Evolutionary conservation across 306 rosid genomes (phyloP), one percentile per base, ranked within the genome.

Genomic region (Trifolium dubium): DNA sequence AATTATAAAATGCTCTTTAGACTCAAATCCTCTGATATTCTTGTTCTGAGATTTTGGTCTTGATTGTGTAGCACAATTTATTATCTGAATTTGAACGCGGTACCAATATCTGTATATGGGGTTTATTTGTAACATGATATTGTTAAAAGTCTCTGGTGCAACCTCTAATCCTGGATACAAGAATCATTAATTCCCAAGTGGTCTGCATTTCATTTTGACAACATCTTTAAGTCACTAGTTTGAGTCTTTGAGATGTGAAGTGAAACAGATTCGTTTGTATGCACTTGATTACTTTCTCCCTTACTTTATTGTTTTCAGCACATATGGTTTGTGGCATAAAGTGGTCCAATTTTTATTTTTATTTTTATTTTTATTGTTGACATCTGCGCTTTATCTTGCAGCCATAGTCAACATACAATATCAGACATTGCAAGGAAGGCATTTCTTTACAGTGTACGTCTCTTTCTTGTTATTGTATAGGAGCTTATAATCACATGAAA

Each of bases 401-500:
- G 98, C 74, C 92, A 81, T 10, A 76, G 84, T 77, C 90, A 89
- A 18, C 93, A 86, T 76, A 89, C 97, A 5, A 82, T 89, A 72
- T 88, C 96, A 35, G 98, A 93, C 61, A 80, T 93, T 77, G 98
- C 98, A 32, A 86, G 98, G 84, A 93, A 93, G 84, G 97, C 98
- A 85, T 93, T 93, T 86, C 97, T 93, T 73, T 85, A 86, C 74
- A 93, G 98, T 79, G 98, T 93, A 93, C 61, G 96, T 69, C 71
- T 40, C 83, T 30, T 74, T 40, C 83, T 30, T 74, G 29, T 73
- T 56, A 7, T 46, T 58, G 29, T 47, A 35, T 66, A 8, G 23
- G 47, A 11, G 35, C 49, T 79, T 35, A 66, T 72, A 47, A 56
- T 37, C 39, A 44, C 63, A 67, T 44, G 65, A 34, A 53, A 71